phyloP scores from a whole-genome alignment of 140 eudicot species.

The Senecio squalidus region DNA sequence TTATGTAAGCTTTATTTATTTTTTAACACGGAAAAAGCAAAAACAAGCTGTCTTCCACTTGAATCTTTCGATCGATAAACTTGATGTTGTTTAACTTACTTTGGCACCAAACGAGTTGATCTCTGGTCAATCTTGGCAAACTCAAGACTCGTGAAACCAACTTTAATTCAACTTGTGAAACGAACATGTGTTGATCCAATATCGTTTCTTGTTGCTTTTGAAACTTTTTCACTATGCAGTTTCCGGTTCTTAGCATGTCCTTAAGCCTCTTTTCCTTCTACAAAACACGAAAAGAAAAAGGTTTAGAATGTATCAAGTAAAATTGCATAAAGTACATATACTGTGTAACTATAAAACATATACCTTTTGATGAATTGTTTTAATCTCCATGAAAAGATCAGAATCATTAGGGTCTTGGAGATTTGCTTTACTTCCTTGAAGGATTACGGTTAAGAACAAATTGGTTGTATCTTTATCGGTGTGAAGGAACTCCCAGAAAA shows the following conservation, averaged over 20 bases:
- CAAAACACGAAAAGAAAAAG: conserved; percentile 8
- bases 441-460: conserved; percentile 31
- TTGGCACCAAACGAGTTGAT: conserved; percentile 79
- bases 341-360: not conserved
- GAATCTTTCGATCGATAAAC: conserved; percentile 42
- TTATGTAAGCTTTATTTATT: not conserved
- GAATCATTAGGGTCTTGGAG: conserved; percentile 41
- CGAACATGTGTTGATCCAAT: conserved; percentile 37
- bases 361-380: conserved; percentile 72
- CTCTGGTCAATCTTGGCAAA: conserved; percentile 59
- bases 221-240: conserved; percentile 76
- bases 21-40: conserved; percentile 71
- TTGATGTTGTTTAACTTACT: conserved; percentile 61
- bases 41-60: conserved; percentile 56
- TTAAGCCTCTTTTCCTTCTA: conserved; percentile 85
- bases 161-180: conserved; percentile 65
- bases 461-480: conserved; percentile 55
- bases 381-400: conserved; percentile 40
- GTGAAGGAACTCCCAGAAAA: conserved; percentile 61
- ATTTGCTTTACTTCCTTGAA: conserved; percentile 30
- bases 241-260: conserved; percentile 64
- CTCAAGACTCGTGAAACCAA: conserved; percentile 67
- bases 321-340: not conserved
- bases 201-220: conserved; percentile 49
- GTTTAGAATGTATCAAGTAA: conserved; percentile 7